Evolutionary conservation across 2,329 filamentous ascomycete genomes (phyloP), one percentile per base, ranked within the genome.

Genomic region (Alternaria ventricosa): DNA sequence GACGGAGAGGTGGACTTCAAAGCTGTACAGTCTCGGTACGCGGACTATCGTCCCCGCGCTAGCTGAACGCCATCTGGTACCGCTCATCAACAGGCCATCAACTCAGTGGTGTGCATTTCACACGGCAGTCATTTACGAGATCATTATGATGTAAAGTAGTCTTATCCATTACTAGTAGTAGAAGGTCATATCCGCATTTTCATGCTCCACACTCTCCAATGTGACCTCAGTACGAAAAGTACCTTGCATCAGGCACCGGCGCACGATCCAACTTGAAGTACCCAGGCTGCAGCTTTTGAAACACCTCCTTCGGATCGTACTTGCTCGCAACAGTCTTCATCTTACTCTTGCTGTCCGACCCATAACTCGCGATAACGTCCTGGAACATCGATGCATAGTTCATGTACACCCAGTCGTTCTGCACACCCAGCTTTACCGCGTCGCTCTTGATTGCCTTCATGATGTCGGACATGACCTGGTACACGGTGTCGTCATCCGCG

Each of bases 341-440:
- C 28, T 66, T 75, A 25, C 68, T 57, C 41, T 76, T 66, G 9
- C 62, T 69, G n/a, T 61, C 47, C 1, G 13, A 25, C 4, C 83
- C 82, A 63, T 84, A 86, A 30, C 80, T 78, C 5, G 71, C 61
- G 43, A 85, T 68, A 1, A 81, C 78, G 63, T 81, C 77, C 67
- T 86, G 82, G 60, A 74, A 81, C 70, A 77, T 74, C 57, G 76
- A 77, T 7, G 83, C 83, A 61, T 85, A 84, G 68, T 85, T 85
- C 79, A 84, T 81, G 66, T 84, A 85, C 23, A 83, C 65, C 60
- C 76, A 85, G 18, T 68, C 65, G 10, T 64, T 63, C 8, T 59
- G 49, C 28, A 74, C 28, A 3, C 64, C 64, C 33, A 61, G 20
- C 5, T 28, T 53, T 13, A 46, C 44, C 10, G 61, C 53, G 13